Base-by-base conservation (phyloP, 2,329 filamentous ascomycete species). In the Biscogniauxia mediterranea region DNA sequence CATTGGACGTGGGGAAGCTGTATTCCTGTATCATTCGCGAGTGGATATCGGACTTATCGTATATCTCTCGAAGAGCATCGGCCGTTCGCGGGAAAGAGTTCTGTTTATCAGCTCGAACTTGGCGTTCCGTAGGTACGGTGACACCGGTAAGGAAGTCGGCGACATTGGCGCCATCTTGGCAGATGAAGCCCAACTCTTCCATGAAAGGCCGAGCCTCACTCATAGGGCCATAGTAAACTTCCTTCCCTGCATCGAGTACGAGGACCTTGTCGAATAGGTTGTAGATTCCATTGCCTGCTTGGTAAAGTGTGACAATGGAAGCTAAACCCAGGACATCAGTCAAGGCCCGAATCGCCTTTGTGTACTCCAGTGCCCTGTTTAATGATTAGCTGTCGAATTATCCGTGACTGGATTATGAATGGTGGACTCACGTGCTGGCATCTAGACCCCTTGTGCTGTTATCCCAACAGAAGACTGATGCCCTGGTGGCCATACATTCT, bases 121-220 rank as follows among this genome's bases (percentile, higher is more conserved):
- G 77, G 32, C 87, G 79, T 61, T 88, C 87, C 58, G 85, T 78
- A 1, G 81, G 77, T 52, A 85, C 84, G 7, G 87, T 92, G 69
- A 93, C 87, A 1, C 89, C 91, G 0, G 90, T 93, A 38, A 93
- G 76, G 74, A 93, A 94, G 72, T 94, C 91, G 19, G 79, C 87
- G 0, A 88, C 88, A 0, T 89, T 92, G 82, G 88, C 86, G 15
- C 90, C 83, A 21, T 86, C 82, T 0, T 90, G 89, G 69, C 89
- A 91, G 17, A 85, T 80, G 67, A 92, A 93, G 0, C 91, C 91
- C 42, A 93, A 79, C n/a, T 84, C 77, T 54, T 87, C 75, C 65
- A 93, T 93, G 71, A 90, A 93, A 26, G 80, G 74, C 70, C 85
- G 89, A 0, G 90, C 90, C 1, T 84, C 77, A 4, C 83, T 80